Evolutionary conservation across 2,329 filamentous ascomycete species (phyloP).

Genomic region (Talaromyces sp.): DNA sequence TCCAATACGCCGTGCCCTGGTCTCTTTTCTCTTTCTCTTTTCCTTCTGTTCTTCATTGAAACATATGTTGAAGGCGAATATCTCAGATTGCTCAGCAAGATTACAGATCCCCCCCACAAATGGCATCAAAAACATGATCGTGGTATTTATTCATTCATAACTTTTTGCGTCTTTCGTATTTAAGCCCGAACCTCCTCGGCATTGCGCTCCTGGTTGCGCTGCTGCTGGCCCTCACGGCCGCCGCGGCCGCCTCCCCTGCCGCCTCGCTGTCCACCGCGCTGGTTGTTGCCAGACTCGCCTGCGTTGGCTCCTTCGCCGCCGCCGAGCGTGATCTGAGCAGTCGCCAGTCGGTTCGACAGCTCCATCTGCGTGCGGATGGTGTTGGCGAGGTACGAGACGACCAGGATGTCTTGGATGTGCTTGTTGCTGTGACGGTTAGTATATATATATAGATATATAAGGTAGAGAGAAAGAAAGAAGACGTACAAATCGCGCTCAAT

Average conservation of each 20-base stretch:
- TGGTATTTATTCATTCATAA: slow-evolving; percentile 9
- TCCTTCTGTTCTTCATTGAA: slow-evolving; percentile 11
- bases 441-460: neutral
- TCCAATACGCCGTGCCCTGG: slow-evolving; percentile 30
- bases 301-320: slow-evolving; percentile 36
- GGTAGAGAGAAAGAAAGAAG: neutral
- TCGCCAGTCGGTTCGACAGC: slow-evolving; percentile 88
- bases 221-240: slow-evolving; percentile 27
- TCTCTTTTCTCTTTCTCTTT: slow-evolving; percentile 14
- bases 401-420: slow-evolving; percentile 97
- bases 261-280: slow-evolving; percentile 26
- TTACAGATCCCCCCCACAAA: slow-evolving; percentile 11
- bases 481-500: slow-evolving; percentile 90
- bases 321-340: slow-evolving; percentile 61
- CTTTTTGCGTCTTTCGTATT: slow-evolving; percentile 13
- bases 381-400: slow-evolving; percentile 97
- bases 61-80: neutral
- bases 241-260: slow-evolving; percentile 40
- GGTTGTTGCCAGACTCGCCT: slow-evolving; percentile 30
- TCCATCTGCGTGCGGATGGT: slow-evolving; percentile 99
- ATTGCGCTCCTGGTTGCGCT: slow-evolving; percentile 34
- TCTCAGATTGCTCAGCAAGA: slow-evolving; percentile 8
- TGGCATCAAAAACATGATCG: slow-evolving; percentile 17
- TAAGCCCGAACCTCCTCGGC: slow-evolving; percentile 36
- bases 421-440: slow-evolving; percentile 64